Conservation (phyloP, 208 protist species). For the Leishmania guyanensis region DNA sequence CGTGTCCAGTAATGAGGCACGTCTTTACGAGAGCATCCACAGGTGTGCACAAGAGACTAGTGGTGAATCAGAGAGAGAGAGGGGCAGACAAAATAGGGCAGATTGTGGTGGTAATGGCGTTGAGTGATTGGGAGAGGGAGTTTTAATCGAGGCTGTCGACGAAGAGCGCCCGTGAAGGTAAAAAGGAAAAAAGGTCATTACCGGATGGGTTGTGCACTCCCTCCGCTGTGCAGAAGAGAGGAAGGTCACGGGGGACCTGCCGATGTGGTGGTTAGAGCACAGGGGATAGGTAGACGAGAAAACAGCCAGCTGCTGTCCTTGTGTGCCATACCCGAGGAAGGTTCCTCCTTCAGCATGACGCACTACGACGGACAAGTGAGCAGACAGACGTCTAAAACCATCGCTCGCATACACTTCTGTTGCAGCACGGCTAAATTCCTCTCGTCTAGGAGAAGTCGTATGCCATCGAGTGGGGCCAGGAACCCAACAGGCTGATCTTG, state of each 20-base stretch:
- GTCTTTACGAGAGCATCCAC: neutral
- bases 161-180: neutral
- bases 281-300: neutral
- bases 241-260: neutral
- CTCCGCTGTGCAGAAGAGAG: neutral
- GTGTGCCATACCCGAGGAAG: neutral
- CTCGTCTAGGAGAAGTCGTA: neutral
- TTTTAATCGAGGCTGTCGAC: neutral
- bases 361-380: neutral
- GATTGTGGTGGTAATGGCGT: neutral
- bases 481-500: neutral
- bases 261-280: neutral
- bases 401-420: neutral
- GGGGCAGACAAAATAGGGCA: neutral
- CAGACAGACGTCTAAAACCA: neutral
- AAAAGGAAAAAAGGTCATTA: neutral
- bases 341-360: neutral
- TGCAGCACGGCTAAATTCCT: neutral
- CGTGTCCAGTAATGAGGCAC: neutral
- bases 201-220: neutral
- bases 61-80: neutral
- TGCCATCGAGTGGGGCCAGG: neutral
- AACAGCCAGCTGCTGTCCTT: neutral
- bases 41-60: neutral
- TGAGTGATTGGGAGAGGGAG: neutral